Conservation (phyloP, 768 basidiomycete species). For the Pleurotus eryngii region DNA sequence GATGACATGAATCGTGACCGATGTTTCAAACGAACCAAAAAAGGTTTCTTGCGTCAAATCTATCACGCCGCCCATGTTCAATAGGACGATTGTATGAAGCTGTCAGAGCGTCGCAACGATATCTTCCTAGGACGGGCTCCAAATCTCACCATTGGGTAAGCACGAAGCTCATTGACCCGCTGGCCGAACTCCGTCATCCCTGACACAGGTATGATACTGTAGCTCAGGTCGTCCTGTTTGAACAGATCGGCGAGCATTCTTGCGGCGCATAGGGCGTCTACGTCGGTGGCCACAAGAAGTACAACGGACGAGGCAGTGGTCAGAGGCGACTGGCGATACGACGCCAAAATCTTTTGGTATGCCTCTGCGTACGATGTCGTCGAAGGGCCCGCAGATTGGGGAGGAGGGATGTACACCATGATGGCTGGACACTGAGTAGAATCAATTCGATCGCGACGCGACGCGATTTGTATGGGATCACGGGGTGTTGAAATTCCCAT, state of each 20-base stretch:
- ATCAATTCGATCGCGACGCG: slow-evolving; percentile 13
- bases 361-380: slow-evolving; percentile 69
- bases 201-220: slow-evolving; percentile 86
- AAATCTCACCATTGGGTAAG: slow-evolving; percentile 16
- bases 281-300: slow-evolving; percentile 84
- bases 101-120: slow-evolving; percentile 22
- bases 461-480: background rate
- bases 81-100: slow-evolving; percentile 86
- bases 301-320: slow-evolving; percentile 82
- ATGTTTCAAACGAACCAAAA: slow-evolving; percentile 69
- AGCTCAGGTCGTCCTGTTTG: slow-evolving; percentile 90
- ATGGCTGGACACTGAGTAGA: background rate
- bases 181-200: slow-evolving; percentile 59
- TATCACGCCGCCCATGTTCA: slow-evolving; percentile 89
- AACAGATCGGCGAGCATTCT: slow-evolving; percentile 87
- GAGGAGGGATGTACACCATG: slow-evolving; percentile 73
- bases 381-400: slow-evolving; percentile 57
- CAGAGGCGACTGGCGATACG: slow-evolving; percentile 69
- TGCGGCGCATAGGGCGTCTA: slow-evolving; percentile 89
- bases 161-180: slow-evolving; percentile 17
- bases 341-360: slow-evolving; percentile 67
- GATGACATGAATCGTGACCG: slow-evolving; percentile 84
- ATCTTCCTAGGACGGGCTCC: too few relatives aligned
- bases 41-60: slow-evolving; percentile 73
- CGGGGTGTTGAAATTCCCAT: background rate